Evolutionary conservation across 2,329 filamentous ascomycete species (phyloP).

Genomic region (Neonectria hederae): DNA sequence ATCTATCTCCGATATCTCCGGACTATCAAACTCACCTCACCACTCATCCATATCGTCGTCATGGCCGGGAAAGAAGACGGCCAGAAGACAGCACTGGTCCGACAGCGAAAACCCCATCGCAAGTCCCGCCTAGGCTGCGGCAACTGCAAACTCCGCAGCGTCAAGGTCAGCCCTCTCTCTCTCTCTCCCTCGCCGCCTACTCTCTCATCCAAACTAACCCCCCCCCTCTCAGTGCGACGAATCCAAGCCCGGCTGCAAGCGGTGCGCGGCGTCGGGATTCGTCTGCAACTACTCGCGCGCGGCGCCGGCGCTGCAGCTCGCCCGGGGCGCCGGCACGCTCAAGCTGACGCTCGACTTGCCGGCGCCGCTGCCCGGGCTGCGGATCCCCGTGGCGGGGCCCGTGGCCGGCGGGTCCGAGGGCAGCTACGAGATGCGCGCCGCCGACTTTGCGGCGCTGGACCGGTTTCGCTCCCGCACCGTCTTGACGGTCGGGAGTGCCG

Average conservation of each 20-base stretch:
- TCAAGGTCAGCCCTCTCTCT: constrained; percentile 53
- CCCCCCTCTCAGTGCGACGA: constrained; percentile 61
- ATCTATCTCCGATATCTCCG: constrained; percentile 18
- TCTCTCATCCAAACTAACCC: background rate
- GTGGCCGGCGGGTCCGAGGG: constrained; percentile 17
- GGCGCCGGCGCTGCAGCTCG: constrained; percentile 34
- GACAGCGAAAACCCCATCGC: constrained; percentile 53
- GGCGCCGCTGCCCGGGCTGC: constrained; percentile 25
- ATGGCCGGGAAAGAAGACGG: constrained; percentile 24
- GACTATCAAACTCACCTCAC: background rate
- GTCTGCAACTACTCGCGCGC: constrained; percentile 56
- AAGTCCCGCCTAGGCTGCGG: constrained; percentile 64
- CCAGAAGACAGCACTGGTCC: constrained; percentile 15
- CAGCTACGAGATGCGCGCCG: constrained; percentile 9
- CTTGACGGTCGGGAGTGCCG: constrained; percentile 49
- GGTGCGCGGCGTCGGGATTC: constrained; percentile 58
- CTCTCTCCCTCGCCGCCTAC: background rate
- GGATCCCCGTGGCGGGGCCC: constrained; percentile 41
- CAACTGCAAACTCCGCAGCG: constrained; percentile 64
- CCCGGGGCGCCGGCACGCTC: constrained; percentile 26
- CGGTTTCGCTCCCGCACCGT: constrained; percentile 56
- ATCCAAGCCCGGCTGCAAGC: constrained; percentile 56
- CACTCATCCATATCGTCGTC: background rate
- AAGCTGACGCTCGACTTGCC: constrained; percentile 29
- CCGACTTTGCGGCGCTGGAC: constrained; percentile 49